These are phyloP conservation scores for Gorgonomyces haynaldii DNA, from an alignment of 192 early-diverging fungal species.

Conservation along the genomic window DNA sequence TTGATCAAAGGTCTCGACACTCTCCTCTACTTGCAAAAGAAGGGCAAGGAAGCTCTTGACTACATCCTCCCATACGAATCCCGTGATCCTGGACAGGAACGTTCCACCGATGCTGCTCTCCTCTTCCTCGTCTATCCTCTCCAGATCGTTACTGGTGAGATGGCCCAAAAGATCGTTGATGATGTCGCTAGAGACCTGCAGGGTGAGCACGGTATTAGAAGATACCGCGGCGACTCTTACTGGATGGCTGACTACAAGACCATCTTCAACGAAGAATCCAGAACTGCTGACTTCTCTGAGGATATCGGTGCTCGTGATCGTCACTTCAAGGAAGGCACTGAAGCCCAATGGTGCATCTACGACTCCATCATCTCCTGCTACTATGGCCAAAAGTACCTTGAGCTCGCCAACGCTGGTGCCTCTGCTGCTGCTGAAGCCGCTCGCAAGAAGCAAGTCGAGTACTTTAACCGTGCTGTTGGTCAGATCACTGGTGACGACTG, in stretches of 20 bases:
- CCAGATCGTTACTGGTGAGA: slow-evolving; percentile 7
- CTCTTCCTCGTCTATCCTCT: slow-evolving; percentile 24
- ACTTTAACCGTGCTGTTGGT: slow-evolving; percentile 22
- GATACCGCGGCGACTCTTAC: slow-evolving; percentile 27
- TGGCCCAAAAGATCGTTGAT: slow-evolving; percentile 10
- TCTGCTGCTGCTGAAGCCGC: neutral
- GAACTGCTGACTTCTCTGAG: slow-evolving; percentile 26
- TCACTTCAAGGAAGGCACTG: slow-evolving; percentile 15
- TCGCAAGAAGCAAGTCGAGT: slow-evolving; percentile 7
- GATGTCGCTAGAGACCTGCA: slow-evolving; percentile 12
- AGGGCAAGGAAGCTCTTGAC: slow-evolving; percentile 3
- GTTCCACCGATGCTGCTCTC: slow-evolving; percentile 19
- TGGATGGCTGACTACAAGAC: slow-evolving; percentile 29
- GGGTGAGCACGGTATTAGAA: slow-evolving; percentile 20
- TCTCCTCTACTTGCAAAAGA: slow-evolving; percentile 2
- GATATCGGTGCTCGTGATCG: slow-evolving; percentile 15
- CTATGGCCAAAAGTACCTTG: slow-evolving; percentile 5
- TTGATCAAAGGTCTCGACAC: neutral
- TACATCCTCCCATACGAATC: slow-evolving; percentile 17
- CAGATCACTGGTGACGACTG: slow-evolving; percentile 24
- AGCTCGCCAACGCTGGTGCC: neutral
- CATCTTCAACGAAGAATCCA: slow-evolving; percentile 15
- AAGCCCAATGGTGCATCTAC: slow-evolving; percentile 30
- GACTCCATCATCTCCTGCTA: slow-evolving; percentile 24
- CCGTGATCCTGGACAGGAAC: slow-evolving; percentile 2